phyloP scores from a whole-genome alignment of 345 rosid species.

The Syzygium grande region DNA sequence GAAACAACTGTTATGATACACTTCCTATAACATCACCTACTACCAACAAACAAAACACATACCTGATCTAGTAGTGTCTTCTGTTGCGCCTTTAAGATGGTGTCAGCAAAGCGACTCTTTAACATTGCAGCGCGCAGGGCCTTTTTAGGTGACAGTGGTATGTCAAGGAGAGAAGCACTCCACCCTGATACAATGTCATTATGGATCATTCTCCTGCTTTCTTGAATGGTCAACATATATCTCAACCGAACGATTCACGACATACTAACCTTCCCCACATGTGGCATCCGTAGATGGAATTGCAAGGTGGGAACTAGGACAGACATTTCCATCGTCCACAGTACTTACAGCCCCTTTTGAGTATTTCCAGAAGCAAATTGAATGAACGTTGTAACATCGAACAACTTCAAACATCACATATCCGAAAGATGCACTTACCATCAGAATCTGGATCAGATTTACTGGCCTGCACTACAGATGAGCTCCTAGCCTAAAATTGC shows the following conservation, averaged over 20 bases:
- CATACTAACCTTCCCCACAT: conserved; percentile 39
- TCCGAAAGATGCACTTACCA: conserved; percentile 43
- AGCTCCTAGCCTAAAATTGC: conserved; percentile 28
- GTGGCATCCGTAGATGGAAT: conserved; percentile 24
- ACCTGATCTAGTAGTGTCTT: conserved; percentile 57
- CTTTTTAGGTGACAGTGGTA: conserved; percentile 58
- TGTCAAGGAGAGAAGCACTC: conserved; percentile 23
- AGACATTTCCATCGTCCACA: conserved; percentile 38
- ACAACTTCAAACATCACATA: conserved; percentile 5
- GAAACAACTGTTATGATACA: not conserved
- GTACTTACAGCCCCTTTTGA: conserved; percentile 58
- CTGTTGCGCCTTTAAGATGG: conserved; percentile 63
- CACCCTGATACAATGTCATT: conserved; percentile 27
- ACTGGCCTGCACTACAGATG: conserved; percentile 27
- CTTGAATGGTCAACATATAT: not conserved
- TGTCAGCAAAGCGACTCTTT: conserved; percentile 65
- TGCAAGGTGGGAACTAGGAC: conserved; percentile 34
- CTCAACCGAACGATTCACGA: not conserved
- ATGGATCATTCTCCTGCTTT: not conserved
- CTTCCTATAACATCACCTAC: not conserved
- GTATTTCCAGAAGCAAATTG: conserved; percentile 4
- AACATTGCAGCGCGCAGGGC: conserved; percentile 81
- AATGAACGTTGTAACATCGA: conserved; percentile 4
- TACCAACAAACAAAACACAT: not conserved
- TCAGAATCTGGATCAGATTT: conserved; percentile 62